Conservation (phyloP, 768 basidiomycete species). For the Boletus sensibilis region DNA sequence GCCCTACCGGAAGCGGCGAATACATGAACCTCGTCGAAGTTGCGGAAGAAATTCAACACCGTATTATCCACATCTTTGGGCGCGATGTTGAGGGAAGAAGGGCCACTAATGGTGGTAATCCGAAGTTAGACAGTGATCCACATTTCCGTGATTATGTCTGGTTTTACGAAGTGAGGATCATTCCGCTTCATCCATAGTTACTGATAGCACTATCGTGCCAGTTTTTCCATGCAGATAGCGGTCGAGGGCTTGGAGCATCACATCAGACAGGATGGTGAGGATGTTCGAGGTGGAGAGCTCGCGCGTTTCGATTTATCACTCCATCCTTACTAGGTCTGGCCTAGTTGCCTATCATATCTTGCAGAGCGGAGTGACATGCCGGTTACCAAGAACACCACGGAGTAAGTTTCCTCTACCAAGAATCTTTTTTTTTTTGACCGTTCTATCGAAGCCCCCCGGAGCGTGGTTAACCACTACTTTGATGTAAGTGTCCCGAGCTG, state of each 20-base stretch:
- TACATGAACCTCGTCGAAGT: constrained; percentile 94
- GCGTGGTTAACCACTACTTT: constrained; percentile 89
- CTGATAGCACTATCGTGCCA: constrained; percentile 29
- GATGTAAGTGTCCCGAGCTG: constrained; percentile 55
- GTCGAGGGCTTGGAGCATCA: constrained; percentile 91
- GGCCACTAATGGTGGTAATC: constrained; percentile 89
- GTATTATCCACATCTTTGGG: constrained; percentile 99
- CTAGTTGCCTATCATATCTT: constrained; percentile 89
- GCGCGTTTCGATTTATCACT: not conserved
- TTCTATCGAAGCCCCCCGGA: constrained; percentile 67
- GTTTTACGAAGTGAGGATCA: constrained; percentile 78
- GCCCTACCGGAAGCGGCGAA: constrained; percentile 95
- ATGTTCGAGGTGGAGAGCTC: not conserved
- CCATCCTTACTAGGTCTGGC: constrained; percentile 59
- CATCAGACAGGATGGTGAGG: constrained; percentile 96
- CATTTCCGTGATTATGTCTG: constrained; percentile 96
- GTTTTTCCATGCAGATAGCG: constrained; percentile 96
- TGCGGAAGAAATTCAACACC: constrained; percentile 97
- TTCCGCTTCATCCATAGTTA: not conserved
- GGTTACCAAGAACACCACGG: constrained; percentile 90
- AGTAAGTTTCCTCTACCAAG: constrained; percentile 51
- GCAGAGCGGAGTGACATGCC: constrained; percentile 85
- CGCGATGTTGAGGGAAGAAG: constrained; percentile 83
- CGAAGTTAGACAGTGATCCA: constrained; percentile 85
- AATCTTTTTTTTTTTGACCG: not conserved